These are phyloP conservation scores for Solanum aculeatissimum DNA, from an alignment of 305 asterid species.

Conservation along the genomic window DNA sequence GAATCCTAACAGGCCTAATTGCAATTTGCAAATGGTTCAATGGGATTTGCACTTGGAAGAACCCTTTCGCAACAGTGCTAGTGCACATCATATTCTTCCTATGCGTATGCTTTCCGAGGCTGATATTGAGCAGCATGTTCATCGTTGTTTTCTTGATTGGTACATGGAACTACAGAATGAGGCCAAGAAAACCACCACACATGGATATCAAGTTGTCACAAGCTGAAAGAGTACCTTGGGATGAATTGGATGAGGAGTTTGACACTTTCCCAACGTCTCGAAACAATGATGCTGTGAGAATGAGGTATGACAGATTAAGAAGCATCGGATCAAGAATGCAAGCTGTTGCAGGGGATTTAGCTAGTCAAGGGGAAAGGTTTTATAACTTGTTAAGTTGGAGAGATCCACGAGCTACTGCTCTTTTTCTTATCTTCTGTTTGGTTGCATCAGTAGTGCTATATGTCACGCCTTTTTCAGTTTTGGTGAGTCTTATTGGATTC, in stretches of 20 bases:
- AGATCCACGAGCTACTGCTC: slow-evolving; percentile 72
- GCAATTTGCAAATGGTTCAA: slow-evolving; percentile 31
- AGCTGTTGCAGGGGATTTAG: slow-evolving; percentile 61
- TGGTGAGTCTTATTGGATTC: slow-evolving; percentile 27
- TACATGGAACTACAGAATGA: slow-evolving; percentile 35
- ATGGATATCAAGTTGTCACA: slow-evolving; percentile 70
- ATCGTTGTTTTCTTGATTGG: slow-evolving; percentile 45
- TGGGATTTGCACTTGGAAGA: slow-evolving; percentile 44
- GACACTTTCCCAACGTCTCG: slow-evolving; percentile 61
- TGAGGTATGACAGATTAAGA: slow-evolving; percentile 72
- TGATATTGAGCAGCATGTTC: slow-evolving; percentile 39
- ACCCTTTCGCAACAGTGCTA: slow-evolving; percentile 31
- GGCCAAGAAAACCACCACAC: slow-evolving; percentile 78
- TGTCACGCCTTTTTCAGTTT: slow-evolving; percentile 32
- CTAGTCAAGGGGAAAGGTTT: slow-evolving; percentile 76
- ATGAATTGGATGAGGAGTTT: slow-evolving; percentile 77
- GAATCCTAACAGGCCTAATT: slow-evolving; percentile 27
- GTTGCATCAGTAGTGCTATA: slow-evolving; percentile 32
- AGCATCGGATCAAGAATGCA: slow-evolving; percentile 61
- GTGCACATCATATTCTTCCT: slow-evolving; percentile 41
- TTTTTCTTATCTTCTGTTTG: slow-evolving; percentile 60
- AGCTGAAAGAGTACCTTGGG: slow-evolving; percentile 43
- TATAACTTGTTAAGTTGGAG: slow-evolving; percentile 68
- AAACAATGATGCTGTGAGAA: slow-evolving; percentile 31
- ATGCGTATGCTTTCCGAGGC: slow-evolving; percentile 48